Conservation (phyloP, 1,284 basidiomycete genomes). For the Wolfiporia cocos region DNA sequence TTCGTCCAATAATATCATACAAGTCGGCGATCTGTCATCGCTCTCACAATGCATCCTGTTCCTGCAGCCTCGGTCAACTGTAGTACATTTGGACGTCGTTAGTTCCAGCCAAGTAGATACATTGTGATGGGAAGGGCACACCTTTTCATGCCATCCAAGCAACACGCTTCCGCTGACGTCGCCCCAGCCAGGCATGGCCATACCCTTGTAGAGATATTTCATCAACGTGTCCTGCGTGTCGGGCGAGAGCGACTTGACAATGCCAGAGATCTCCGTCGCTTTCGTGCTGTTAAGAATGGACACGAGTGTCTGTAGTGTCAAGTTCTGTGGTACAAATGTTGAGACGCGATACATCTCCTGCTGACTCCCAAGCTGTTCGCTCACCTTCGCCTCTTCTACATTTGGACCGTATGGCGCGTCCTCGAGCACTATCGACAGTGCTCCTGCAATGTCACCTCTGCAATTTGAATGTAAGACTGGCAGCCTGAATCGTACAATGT, state of each 20-base stretch:
- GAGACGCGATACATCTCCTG: too few species aligned
- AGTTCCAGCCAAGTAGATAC: background rate
- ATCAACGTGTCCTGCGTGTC: conserved; percentile 91
- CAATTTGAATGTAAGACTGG: conserved; percentile 2
- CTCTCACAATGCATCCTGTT: conserved; percentile 93
- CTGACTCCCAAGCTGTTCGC: background rate
- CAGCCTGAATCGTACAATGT: background rate
- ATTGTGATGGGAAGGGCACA: conserved; percentile 28
- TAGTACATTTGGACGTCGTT: background rate
- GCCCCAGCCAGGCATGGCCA: conserved; percentile 78
- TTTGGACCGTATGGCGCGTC: conserved; percentile 81
- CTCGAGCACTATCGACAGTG: conserved; percentile 65
- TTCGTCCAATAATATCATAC: too few species aligned
- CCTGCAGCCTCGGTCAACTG: conserved; percentile 95
- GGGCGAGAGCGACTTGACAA: conserved; percentile 71
- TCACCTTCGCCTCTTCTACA: conserved; percentile 86
- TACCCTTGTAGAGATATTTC: conserved; percentile 99
- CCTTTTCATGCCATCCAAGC: conserved; percentile 95
- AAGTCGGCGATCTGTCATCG: conserved; percentile 91
- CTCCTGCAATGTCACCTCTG: conserved; percentile 72
- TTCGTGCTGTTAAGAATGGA: conserved; percentile 95
- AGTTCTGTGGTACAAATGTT: too few species aligned
- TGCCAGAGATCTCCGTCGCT: conserved; percentile 77
- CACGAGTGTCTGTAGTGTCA: conserved; percentile 82
- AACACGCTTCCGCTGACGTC: conserved; percentile 88